Conservation (phyloP, 1,139 yeast species). For the Debaryomyces psychrophilus region DNA sequence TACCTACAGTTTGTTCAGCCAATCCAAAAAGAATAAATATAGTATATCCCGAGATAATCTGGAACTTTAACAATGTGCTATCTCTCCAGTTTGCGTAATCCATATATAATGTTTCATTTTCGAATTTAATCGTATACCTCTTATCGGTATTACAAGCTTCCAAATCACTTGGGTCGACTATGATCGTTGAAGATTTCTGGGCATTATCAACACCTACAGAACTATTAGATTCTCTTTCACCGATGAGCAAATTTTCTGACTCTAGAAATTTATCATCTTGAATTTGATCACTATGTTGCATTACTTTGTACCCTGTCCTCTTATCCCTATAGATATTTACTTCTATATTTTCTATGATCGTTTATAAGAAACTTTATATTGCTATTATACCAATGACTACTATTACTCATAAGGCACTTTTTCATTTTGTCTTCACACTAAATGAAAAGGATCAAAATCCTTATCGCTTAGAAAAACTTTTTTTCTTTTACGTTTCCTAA, state of each 20-base stretch:
- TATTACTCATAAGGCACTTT: background rate
- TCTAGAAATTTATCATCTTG: background rate
- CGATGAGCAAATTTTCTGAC: slow-evolving; percentile 10
- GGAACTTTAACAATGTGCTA: slow-evolving; percentile 38
- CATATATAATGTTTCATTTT: slow-evolving; percentile 31
- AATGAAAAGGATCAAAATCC: slow-evolving; percentile 4
- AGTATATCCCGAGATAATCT: slow-evolving; percentile 41
- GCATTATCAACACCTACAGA: background rate
- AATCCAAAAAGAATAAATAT: slow-evolving; percentile 52
- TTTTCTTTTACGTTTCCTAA: background rate
- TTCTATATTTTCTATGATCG: background rate
- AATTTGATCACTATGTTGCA: background rate
- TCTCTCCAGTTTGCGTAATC: slow-evolving; percentile 47
- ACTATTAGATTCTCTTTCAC: background rate
- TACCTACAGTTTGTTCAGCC: slow-evolving; percentile 61
- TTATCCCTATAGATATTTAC: background rate
- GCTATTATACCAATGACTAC: background rate
- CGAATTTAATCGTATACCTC: slow-evolving; percentile 22
- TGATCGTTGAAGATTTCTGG: background rate
- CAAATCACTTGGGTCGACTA: background rate
- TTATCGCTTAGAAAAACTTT: background rate
- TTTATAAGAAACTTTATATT: background rate
- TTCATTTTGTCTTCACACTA: background rate
- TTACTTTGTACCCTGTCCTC: background rate
- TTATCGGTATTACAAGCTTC: background rate